Base-by-base conservation (phyloP, 345 rosid species). In the Acer campestre region DNA sequence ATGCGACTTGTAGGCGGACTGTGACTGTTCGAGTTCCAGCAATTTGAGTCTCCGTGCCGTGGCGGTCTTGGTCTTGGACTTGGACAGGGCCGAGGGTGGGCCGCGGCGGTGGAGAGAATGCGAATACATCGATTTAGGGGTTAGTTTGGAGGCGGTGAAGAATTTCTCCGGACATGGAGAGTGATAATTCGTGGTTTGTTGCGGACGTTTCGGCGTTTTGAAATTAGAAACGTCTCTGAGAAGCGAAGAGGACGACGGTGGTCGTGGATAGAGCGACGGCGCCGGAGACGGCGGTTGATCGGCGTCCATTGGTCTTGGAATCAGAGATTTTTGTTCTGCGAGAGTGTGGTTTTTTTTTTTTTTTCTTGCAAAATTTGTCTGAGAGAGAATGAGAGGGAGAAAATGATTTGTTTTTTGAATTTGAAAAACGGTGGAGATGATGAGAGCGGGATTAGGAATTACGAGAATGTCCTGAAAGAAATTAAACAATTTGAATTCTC, bases 141-240 rank as follows among this genome's bases (percentile, higher is more conserved):
- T 92, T 74, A 77, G 84, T 59, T 92, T 90, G 63, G 90, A 82
- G 5, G 94, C 94, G 20, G 96, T 89, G 88, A 92, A 93, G 90
- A 81, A 87, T 0, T 79, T 84, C 0, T 77, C 84, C 18, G 88
- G 83, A 76, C 79, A 71, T 11, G 98, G 94, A 49, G 98, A 82
- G 6, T 85, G 77, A 78, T 85, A 74, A 38, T 78, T 80, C 20
- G 77, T 58, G 17, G 63, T 58, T 25, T 75, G 79, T 0, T 86
- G 81, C 59, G 89, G 77, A 35, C 97, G 96, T 44, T 86, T 86
- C 5, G 98, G 98, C 74, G 99, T 95, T 83, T 87, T 92, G 88
- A 90, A 90, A 80, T 95, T 95, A 4, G 99, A 92, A 20, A 93
- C 82, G 85, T 93, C 98, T 14, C 80, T 86, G 76, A 95, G 85